A percentile compares a stretch with the other conserved stretches of the same genome.
Evolutionary conservation across 352 stramenopile genomes (phyloP).

Genomic region (Phytophthora multivora): DNA sequence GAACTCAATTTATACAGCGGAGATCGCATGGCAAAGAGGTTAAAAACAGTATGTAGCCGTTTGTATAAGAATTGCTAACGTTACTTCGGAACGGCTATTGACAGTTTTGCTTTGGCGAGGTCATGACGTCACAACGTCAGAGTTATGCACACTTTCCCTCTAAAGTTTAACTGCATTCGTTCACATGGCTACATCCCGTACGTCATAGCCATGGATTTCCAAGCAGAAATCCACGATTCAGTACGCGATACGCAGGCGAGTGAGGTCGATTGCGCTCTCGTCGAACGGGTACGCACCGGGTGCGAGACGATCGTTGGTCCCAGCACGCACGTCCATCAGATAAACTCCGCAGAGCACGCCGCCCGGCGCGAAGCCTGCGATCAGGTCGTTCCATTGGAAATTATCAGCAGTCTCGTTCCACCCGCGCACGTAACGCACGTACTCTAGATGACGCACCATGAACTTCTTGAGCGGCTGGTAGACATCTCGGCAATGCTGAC

Average conservation of each 20-base stretch:
- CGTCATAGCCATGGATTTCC: slow-evolving; percentile 14
- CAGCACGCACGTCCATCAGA: slow-evolving; percentile 20
- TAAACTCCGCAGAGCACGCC: slow-evolving; percentile 36
- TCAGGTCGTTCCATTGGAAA: slow-evolving; percentile 31
- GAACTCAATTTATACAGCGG: not conserved
- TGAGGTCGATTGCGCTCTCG: slow-evolving; percentile 34
- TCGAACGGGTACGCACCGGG: slow-evolving; percentile 38
- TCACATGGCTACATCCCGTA: slow-evolving; percentile 23
- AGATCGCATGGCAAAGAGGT: slow-evolving; percentile 4
- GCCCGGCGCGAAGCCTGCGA: slow-evolving; percentile 25
- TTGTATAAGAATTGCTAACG: slow-evolving; percentile 17
- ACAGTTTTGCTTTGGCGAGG: not conserved
- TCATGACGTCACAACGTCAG: slow-evolving; percentile 20
- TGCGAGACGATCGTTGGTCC: slow-evolving; percentile 20
- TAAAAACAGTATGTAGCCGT: slow-evolving; percentile 6
- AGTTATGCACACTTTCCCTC: slow-evolving; percentile 16
- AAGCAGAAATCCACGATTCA: slow-evolving; percentile 11
- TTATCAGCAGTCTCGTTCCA: no score
- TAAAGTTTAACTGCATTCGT: slow-evolving; percentile 2
- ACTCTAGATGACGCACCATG: slow-evolving; percentile 35
- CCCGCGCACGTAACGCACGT: slow-evolving; percentile 33
- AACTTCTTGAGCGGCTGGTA: slow-evolving; percentile 37
- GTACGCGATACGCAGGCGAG: slow-evolving; percentile 35
- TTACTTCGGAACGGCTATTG: slow-evolving; percentile 5
- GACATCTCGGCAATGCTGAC: slow-evolving; percentile 33